These are phyloP conservation scores for Calonectria pseudoreteaudii DNA, from an alignment of 2,329 filamentous ascomycete species.

Conservation along the genomic window DNA sequence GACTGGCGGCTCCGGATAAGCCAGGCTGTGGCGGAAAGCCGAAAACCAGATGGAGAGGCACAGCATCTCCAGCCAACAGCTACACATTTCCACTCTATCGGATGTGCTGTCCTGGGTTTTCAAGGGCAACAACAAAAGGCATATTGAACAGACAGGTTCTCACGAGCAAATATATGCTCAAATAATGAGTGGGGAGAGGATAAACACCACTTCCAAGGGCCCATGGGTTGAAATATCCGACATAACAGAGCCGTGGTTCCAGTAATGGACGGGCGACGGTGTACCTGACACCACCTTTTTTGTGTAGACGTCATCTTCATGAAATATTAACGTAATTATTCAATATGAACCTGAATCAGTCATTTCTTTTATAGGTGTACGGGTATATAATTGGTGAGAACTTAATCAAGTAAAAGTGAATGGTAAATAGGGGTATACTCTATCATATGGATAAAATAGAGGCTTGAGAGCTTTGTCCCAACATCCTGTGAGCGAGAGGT, in stretches of 20 bases:
- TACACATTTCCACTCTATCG: conserved; percentile 10
- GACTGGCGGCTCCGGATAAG: conserved; percentile 22
- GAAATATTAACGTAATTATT: neutral
- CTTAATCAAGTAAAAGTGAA: conserved; percentile 16
- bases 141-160: conserved; percentile 28
- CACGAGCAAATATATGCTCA: conserved; percentile 26
- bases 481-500: neutral
- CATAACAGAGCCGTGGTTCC: conserved; percentile 23
- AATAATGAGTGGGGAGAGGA: conserved; percentile 30
- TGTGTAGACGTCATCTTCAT: conserved; percentile 22
- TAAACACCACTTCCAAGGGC: conserved; percentile 25
- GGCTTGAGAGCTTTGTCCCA: neutral
- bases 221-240: conserved; percentile 24
- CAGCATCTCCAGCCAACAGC: conserved; percentile 20
- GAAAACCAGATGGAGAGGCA: conserved; percentile 6
- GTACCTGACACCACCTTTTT: conserved; percentile 25
- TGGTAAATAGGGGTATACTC: neutral
- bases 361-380: neutral
- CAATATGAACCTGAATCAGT: neutral
- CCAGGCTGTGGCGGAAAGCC: conserved; percentile 32
- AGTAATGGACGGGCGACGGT: conserved; percentile 17
- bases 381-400: neutral
- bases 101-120: conserved; percentile 1
- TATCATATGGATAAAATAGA: neutral
- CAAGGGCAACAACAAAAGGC: conserved; percentile 23